These are phyloP conservation scores for Monilinia vaccinii-corymbosi DNA, from an alignment of 2,329 filamentous ascomycete genomes.

Conservation along the genomic window DNA sequence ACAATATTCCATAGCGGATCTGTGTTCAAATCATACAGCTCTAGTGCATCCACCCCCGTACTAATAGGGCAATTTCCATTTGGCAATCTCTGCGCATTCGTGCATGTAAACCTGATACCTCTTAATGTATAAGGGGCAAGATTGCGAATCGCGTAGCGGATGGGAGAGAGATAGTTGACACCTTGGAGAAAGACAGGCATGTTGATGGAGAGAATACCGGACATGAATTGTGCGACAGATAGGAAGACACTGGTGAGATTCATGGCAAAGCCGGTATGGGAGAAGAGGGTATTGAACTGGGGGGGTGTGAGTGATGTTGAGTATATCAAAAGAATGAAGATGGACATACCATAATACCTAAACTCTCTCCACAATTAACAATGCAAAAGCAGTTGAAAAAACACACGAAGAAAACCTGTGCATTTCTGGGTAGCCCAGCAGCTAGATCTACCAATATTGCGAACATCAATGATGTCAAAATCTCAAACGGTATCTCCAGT, in stretches of 20 bases:
- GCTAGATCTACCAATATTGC: constrained; percentile 55
- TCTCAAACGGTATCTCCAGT: constrained; percentile 64
- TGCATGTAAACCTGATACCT: constrained; percentile 55
- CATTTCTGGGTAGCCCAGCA: constrained; percentile 54
- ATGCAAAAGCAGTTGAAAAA: constrained; percentile 64
- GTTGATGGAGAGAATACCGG: constrained; percentile 60
- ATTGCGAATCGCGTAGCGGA: constrained; percentile 60
- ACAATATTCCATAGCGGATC: constrained; percentile 52
- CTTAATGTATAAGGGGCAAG: constrained; percentile 57
- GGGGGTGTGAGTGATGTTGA: neutral
- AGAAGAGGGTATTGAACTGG: constrained; percentile 64
- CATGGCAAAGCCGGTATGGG: constrained; percentile 67
- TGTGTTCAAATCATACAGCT: constrained; percentile 57
- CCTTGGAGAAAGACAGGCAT: constrained; percentile 57
- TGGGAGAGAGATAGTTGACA: constrained; percentile 63
- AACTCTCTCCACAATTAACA: constrained; percentile 63
- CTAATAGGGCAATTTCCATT: constrained; percentile 55
- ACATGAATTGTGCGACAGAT: constrained; percentile 61
- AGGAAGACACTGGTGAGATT: constrained; percentile 63
- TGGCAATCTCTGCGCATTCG: constrained; percentile 46
- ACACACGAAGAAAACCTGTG: constrained; percentile 56
- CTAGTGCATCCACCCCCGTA: constrained; percentile 57
- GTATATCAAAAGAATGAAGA: neutral
- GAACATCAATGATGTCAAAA: constrained; percentile 56
- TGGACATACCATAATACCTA: constrained; percentile 54